These are phyloP conservation scores for Malus hybrid DNA, from an alignment of 331 rosid genomes.

Conservation along the genomic window DNA sequence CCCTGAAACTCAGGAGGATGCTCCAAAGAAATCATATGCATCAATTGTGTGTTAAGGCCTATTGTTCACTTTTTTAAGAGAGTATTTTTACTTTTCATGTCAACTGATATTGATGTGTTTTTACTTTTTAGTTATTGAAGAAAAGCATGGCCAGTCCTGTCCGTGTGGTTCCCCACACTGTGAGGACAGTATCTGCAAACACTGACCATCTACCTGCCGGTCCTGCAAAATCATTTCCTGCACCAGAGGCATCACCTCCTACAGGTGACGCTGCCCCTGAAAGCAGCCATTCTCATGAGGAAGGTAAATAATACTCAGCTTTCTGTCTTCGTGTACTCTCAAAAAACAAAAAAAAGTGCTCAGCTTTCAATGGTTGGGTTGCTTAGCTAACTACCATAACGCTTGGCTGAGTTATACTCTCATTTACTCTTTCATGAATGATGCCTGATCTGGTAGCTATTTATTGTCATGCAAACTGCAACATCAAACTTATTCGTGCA, in stretches of 20 bases:
- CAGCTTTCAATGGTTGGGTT: neutral
- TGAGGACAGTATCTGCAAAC: constrained; percentile 44
- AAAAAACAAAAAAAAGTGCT: neutral
- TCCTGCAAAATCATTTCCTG: constrained; percentile 41
- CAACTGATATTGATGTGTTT: constrained; percentile 12
- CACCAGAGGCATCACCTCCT: constrained; percentile 45
- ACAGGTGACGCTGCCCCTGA: constrained; percentile 51
- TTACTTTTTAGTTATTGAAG: constrained; percentile 15
- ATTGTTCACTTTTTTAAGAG: constrained; percentile 1
- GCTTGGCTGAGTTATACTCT: neutral
- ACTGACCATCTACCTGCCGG: constrained; percentile 34
- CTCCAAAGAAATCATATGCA: constrained; percentile 74
- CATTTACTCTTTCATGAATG: neutral
- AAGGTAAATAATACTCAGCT: constrained; percentile 44
- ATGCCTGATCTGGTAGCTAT: neutral
- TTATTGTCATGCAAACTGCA: no score
- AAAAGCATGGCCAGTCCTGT: constrained; percentile 48
- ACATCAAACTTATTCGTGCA: no score
- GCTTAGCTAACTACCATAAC: neutral
- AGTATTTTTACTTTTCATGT: neutral
- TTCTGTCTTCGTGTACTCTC: neutral
- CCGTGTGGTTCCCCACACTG: constrained; percentile 39
- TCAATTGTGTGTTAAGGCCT: constrained; percentile 59
- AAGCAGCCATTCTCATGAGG: constrained; percentile 63
- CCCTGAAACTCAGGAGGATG: constrained; percentile 63